A percentile compares a stretch with the other conserved stretches of the same genome.
These are phyloP conservation scores for Malassezia slooffiae DNA, from an alignment of 1,284 basidiomycete genomes.

Conservation along the genomic window DNA sequence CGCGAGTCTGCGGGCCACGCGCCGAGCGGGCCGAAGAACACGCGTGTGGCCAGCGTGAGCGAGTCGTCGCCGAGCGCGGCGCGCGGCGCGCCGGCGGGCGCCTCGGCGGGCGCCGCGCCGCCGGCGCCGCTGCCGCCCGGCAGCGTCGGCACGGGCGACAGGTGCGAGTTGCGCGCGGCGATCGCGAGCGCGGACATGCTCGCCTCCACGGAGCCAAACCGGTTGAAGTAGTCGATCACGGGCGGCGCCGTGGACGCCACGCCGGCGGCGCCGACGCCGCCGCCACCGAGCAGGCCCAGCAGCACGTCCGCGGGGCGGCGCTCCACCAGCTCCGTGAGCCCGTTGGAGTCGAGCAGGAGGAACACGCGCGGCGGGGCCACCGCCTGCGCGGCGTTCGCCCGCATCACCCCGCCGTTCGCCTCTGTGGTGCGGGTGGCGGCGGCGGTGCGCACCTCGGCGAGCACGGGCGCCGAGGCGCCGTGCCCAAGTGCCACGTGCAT, in stretches of 20 bases:
- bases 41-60: constrained; percentile 33
- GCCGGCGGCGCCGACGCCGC: constrained; percentile 30
- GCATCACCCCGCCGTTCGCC: constrained; percentile 48
- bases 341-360: constrained; percentile 73
- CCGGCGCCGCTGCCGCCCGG: constrained; percentile 16
- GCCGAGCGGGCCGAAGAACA: constrained; percentile 37
- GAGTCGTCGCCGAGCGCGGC: constrained; percentile 30
- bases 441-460: constrained; percentile 19
- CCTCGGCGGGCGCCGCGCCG: neutral
- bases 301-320: constrained; percentile 72
- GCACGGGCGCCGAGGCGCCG: constrained; percentile 26
- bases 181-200: constrained; percentile 77
- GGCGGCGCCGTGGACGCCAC: constrained; percentile 25
- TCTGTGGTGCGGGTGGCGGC: constrained; percentile 10
- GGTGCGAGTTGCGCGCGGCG: constrained; percentile 48
- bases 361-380: constrained; percentile 64
- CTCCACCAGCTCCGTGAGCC: constrained; percentile 70
- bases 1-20: constrained; percentile 35
- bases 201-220: constrained; percentile 51
- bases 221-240: constrained; percentile 39
- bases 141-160: constrained; percentile 7
- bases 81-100: constrained; percentile 12
- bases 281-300: constrained; percentile 49
- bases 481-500: constrained; percentile 25
- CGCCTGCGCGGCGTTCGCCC: constrained; percentile 71